phyloP scores from a whole-genome alignment of 805 yeast species.

The Candida hispaniensis region DNA sequence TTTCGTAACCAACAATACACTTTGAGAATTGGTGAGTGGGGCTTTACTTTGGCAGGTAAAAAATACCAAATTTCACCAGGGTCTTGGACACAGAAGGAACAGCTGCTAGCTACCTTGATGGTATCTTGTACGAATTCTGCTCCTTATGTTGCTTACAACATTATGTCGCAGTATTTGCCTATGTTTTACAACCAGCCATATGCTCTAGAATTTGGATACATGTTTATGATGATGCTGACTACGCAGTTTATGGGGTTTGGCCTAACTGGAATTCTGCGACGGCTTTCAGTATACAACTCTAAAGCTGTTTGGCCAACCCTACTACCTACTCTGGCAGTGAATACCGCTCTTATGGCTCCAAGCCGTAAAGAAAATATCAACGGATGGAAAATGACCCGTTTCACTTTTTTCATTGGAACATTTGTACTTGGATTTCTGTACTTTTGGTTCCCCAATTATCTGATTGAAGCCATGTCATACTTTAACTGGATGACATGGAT shows the following conservation, averaged over 20 bases:
- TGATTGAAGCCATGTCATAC: slow-evolving; percentile 49
- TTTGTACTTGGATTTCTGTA: slow-evolving; percentile 40
- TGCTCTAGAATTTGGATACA: slow-evolving; percentile 38
- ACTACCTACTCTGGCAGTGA: slow-evolving; percentile 40
- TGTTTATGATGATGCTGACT: slow-evolving; percentile 41
- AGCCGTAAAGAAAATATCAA: slow-evolving; percentile 38
- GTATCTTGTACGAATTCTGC: slow-evolving; percentile 24
- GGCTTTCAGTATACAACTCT: slow-evolving; percentile 43
- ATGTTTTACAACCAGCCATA: slow-evolving; percentile 25
- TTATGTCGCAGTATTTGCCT: slow-evolving; percentile 26
- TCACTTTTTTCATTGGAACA: slow-evolving; percentile 37
- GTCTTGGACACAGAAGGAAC: slow-evolving; percentile 56
- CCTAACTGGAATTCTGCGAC: slow-evolving; percentile 53
- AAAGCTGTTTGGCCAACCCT: slow-evolving; percentile 45
- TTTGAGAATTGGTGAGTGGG: slow-evolving; percentile 36
- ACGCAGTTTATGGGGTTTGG: slow-evolving; percentile 58
- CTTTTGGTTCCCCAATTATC: slow-evolving; percentile 59
- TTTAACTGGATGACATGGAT: slow-evolving; percentile 59
- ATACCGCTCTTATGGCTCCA: slow-evolving; percentile 36
- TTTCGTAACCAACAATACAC: slow-evolving; percentile 26
- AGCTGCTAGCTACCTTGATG: slow-evolving; percentile 45
- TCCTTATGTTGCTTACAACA: slow-evolving; percentile 22
- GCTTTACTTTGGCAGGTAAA: slow-evolving; percentile 32
- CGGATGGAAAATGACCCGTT: slow-evolving; percentile 51
- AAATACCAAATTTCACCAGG: slow-evolving; percentile 46